A percentile compares a stretch with the other conserved stretches of the same genome.
These are phyloP conservation scores for Suhomyces terraborum DNA, from an alignment of 1,139 yeast genomes.

Conservation along the genomic window DNA sequence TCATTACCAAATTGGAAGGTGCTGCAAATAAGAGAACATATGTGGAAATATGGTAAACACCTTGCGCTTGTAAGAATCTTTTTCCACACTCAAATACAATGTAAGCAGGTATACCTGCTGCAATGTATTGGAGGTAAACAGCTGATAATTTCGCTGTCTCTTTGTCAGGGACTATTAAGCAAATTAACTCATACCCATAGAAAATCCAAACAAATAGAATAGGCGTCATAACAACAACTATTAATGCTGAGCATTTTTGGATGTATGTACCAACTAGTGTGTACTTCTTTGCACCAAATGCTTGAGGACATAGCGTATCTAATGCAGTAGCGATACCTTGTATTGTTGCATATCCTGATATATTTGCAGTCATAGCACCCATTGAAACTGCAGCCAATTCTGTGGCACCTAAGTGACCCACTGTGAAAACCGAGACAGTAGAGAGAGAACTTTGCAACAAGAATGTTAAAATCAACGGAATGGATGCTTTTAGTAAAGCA, in stretches of 20 bases:
- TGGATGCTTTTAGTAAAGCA: constrained; percentile 43
- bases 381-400: constrained; percentile 62
- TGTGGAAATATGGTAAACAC: constrained; percentile 55
- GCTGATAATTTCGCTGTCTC: constrained; percentile 56
- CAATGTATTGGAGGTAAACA: constrained; percentile 49
- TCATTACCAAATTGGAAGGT: constrained; percentile 55
- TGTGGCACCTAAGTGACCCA: constrained; percentile 60
- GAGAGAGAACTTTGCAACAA: constrained; percentile 57
- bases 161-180: constrained; percentile 44
- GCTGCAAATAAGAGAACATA: constrained; percentile 54
- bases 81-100: constrained; percentile 56
- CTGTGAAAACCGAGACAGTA: constrained; percentile 58
- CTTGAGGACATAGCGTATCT: constrained; percentile 79
- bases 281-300: constrained; percentile 57
- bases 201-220: constrained; percentile 53
- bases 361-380: constrained; percentile 65
- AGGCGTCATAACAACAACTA: constrained; percentile 50
- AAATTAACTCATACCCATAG: constrained; percentile 42
- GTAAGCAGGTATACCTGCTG: constrained; percentile 60
- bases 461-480: constrained; percentile 57
- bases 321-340: constrained; percentile 74
- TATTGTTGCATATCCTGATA: constrained; percentile 59
- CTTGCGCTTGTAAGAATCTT: constrained; percentile 55
- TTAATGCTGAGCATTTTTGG: constrained; percentile 57
- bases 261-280: constrained; percentile 54